Conservation (phyloP, 1,284 basidiomycete species). For the Pseudozyma hubeiensis region DNA sequence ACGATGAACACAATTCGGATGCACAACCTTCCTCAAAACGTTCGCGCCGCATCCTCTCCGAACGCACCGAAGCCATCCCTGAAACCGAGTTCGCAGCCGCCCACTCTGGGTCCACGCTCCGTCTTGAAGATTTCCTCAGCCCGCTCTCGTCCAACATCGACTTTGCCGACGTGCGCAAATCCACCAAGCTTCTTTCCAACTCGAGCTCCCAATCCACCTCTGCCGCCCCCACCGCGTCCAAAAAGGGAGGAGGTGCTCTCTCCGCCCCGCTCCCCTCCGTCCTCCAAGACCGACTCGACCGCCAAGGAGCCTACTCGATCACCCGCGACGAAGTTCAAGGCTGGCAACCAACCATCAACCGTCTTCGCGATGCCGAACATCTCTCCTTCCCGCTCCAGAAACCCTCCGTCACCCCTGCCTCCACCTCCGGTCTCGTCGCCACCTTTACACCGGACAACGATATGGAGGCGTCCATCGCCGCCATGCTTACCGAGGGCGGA, state of each 20-base stretch:
- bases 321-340: constrained; percentile 92
- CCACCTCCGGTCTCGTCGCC: constrained; percentile 79
- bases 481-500: constrained; percentile 66
- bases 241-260: constrained; percentile 75
- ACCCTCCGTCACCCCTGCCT: constrained; percentile 71
- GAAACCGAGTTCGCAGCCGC: constrained; percentile 73
- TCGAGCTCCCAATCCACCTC: constrained; percentile 1
- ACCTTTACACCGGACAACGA: constrained; percentile 71
- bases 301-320: constrained; percentile 92
- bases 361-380: constrained; percentile 79
- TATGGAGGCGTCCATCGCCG: constrained; percentile 61
- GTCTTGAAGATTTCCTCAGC: constrained; percentile 79
- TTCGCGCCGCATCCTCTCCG: constrained; percentile 77
- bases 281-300: constrained; percentile 87
- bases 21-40: constrained; percentile 56
- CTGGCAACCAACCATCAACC: constrained; percentile 85
- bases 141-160: constrained; percentile 72
- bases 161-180: constrained; percentile 50
- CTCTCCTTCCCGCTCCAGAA: constrained; percentile 88
- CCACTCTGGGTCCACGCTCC: constrained; percentile 34
- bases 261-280: constrained; percentile 87
- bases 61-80: constrained; percentile 79
- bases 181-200: constrained; percentile 48
- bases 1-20: constrained; percentile 31
- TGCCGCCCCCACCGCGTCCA: constrained; percentile 73